Percentiles rank a stretch among this genome's conserved stretches.
These are phyloP conservation scores for Phytopythium litorale DNA, from an alignment of 352 stramenopile species.

Conservation along the genomic window DNA sequence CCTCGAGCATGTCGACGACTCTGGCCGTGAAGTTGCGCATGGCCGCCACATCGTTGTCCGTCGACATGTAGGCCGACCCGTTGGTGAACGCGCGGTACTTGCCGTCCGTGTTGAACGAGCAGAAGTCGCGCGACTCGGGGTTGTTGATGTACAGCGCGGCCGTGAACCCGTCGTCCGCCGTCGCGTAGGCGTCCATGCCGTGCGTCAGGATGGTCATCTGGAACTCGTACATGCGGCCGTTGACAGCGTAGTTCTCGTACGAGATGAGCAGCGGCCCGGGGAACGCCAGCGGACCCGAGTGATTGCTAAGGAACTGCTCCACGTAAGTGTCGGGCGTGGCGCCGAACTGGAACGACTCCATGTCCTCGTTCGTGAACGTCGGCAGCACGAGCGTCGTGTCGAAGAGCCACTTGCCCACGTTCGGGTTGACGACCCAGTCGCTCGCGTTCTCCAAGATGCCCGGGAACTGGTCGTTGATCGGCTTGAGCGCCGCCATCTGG, in stretches of 20 bases:
- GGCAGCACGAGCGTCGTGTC: slow-evolving; percentile 29
- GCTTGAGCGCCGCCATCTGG: slow-evolving; percentile 40
- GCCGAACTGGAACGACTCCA: slow-evolving; percentile 29
- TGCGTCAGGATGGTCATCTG: slow-evolving; percentile 34
- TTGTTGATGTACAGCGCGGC: slow-evolving; percentile 40
- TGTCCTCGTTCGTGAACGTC: slow-evolving; percentile 28
- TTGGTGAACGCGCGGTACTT: slow-evolving; percentile 17
- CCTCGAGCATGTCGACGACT: slow-evolving; percentile 24
- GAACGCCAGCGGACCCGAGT: slow-evolving; percentile 25
- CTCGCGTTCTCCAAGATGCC: slow-evolving; percentile 9
- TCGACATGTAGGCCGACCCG: slow-evolving; percentile 28
- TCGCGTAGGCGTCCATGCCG: slow-evolving; percentile 23
- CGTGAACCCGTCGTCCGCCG: slow-evolving; percentile 19
- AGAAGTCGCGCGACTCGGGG: slow-evolving; percentile 27
- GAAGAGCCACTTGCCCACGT: slow-evolving; percentile 36
- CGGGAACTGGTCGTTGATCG: slow-evolving; percentile 14
- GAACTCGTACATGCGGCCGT: slow-evolving; percentile 29
- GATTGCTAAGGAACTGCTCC: slow-evolving; percentile 31
- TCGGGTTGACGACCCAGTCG: slow-evolving; percentile 37
- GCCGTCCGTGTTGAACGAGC: slow-evolving; percentile 26
- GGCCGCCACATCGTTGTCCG: slow-evolving; percentile 23
- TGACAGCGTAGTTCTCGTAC: slow-evolving; percentile 35
- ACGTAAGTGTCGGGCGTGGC: slow-evolving; percentile 22
- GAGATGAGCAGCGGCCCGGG: slow-evolving; percentile 36
- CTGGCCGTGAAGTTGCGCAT: slow-evolving; percentile 28